Evolutionary conservation across 768 basidiomycete genomes (phyloP).

Genomic region (Crepidotus variabilis): DNA sequence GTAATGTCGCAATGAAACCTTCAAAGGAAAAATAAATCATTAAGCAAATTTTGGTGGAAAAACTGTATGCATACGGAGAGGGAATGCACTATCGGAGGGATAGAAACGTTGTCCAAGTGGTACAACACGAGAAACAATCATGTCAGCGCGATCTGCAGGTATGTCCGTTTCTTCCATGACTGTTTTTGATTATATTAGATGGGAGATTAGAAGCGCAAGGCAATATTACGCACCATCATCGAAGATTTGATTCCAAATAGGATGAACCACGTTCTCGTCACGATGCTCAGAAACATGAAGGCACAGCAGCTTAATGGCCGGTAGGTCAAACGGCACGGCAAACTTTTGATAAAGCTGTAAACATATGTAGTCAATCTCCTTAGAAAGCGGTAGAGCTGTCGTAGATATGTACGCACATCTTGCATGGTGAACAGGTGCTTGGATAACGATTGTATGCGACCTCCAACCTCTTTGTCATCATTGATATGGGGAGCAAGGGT

Average conservation of each 20-base stretch:
- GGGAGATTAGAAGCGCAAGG: neutral
- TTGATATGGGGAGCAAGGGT: conserved; percentile 56
- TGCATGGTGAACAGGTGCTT: conserved; percentile 73
- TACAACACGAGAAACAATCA: conserved; percentile 59
- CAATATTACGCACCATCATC: conserved; percentile 58
- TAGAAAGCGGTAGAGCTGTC: neutral
- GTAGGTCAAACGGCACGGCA: conserved; percentile 82
- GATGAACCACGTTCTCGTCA: conserved; percentile 74
- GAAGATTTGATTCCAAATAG: conserved; percentile 88
- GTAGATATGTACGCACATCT: conserved; percentile 51
- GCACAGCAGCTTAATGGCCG: conserved; percentile 82
- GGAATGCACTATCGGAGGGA: conserved; percentile 89
- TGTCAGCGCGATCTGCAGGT: conserved; percentile 50
- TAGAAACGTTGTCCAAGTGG: conserved; percentile 83
- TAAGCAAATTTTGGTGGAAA: neutral
- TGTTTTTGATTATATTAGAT: conserved; percentile 17
- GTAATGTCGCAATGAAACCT: conserved; percentile 75
- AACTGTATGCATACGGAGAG: conserved; percentile 60
- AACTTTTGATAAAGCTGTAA: conserved; percentile 81
- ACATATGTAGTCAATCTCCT: conserved; percentile 7
- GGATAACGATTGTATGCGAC: conserved; percentile 56
- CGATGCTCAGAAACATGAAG: conserved; percentile 92
- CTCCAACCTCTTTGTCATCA: conserved; percentile 59
- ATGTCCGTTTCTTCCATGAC: conserved; percentile 58
- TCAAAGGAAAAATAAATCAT: conserved; percentile 2